Evolutionary conservation across 192 early-diverging fungal species (phyloP).

Genomic region (Coemansia sp.): DNA sequence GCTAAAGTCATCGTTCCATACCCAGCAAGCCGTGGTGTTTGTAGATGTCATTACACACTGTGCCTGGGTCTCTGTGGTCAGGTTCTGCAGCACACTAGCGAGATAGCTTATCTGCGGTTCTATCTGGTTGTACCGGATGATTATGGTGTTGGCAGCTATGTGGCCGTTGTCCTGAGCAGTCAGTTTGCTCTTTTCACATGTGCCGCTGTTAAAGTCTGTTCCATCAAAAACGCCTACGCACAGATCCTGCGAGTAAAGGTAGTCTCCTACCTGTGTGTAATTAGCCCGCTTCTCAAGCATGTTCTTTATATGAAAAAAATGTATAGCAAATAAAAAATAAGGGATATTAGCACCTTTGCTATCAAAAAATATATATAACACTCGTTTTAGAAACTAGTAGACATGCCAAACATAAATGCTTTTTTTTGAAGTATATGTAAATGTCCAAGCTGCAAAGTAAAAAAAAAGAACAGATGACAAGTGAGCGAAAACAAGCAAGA

Average conservation of each 20-base stretch:
- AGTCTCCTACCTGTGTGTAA: constrained; percentile 40
- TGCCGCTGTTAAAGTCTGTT: constrained; percentile 44
- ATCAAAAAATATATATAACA: not conserved
- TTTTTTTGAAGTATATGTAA: too few relatives aligned
- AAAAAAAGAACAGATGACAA: not conserved
- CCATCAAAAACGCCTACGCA: constrained; percentile 51
- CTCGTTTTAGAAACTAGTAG: not conserved
- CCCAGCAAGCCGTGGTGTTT: constrained; percentile 41
- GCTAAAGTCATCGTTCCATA: constrained; percentile 30
- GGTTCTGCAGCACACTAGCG: constrained; percentile 21
- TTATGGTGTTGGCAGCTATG: constrained; percentile 19
- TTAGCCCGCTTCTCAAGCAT: constrained; percentile 12
- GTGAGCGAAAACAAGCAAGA: not conserved
- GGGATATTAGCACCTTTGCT: not conserved
- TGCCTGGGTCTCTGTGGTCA: constrained; percentile 35
- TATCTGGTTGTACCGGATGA: constrained; percentile 44
- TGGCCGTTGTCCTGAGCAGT: constrained; percentile 7
- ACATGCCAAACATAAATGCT: not conserved
- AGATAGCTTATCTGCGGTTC: constrained; percentile 20
- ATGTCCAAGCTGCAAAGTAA: not conserved
- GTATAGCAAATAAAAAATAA: constrained; percentile 8
- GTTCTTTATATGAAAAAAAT: not conserved
- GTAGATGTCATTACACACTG: constrained; percentile 49
- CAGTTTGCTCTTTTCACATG: constrained; percentile 24
- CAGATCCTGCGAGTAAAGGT: constrained; percentile 46